Conservation (phyloP, 2,329 filamentous ascomycete species). For the Leptoxyphium fumago region DNA sequence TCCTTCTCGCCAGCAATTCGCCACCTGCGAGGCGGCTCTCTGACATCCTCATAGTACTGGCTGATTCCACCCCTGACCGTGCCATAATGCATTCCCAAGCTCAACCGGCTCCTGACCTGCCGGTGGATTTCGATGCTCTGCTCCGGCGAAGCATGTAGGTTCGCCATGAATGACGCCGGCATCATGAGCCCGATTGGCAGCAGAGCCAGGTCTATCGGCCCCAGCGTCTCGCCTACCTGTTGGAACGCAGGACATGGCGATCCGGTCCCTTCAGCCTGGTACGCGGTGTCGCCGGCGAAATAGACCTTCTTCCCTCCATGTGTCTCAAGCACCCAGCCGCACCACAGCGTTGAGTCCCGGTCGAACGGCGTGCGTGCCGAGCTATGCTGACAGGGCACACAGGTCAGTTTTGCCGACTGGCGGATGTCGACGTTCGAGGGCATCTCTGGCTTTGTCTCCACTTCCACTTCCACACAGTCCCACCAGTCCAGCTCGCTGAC, state of each 20-base stretch:
- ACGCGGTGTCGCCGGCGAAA: conserved; percentile 38
- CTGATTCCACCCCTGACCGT: conserved; percentile 32
- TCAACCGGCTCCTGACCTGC: conserved; percentile 31
- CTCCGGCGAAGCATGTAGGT: conserved; percentile 33
- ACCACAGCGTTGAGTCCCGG: conserved; percentile 31
- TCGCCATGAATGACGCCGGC: conserved; percentile 29
- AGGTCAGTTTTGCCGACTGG: conserved; percentile 25
- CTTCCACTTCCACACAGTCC: conserved; percentile 25
- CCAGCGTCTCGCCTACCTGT: conserved; percentile 31
- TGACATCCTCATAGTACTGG: conserved; percentile 34
- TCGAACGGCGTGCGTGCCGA: conserved; percentile 29
- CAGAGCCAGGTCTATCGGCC: conserved; percentile 35
- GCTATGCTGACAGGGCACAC: conserved; percentile 34
- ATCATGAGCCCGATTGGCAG: conserved; percentile 35
- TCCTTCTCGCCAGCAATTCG: conserved; percentile 28
- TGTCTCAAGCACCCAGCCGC: conserved; percentile 26
- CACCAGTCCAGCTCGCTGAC: conserved; percentile 38
- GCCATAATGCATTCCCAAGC: conserved; percentile 38
- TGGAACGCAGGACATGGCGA: conserved; percentile 34
- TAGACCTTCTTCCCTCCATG: conserved; percentile 23
- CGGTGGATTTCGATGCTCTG: conserved; percentile 34
- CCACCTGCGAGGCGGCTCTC: conserved; percentile 32
- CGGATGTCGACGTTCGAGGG: too few species aligned
- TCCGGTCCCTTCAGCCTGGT: conserved; percentile 25
- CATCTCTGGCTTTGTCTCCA: conserved; percentile 16